Evolutionary conservation across 768 basidiomycete species (phyloP).

Genomic region (Termitomyces sp.): DNA sequence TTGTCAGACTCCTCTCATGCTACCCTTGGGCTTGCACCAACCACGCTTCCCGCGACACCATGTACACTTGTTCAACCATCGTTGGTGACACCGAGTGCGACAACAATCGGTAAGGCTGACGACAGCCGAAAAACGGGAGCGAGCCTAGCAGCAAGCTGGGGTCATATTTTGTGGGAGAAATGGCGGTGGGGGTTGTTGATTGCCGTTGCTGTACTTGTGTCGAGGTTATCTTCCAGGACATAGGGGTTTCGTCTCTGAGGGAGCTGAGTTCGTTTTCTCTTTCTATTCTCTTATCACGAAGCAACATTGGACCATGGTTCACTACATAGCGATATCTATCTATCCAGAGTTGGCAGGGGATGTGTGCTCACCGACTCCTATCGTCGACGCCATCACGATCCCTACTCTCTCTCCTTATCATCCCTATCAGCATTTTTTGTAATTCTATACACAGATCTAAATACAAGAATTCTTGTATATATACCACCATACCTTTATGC

Average conservation of each 20-base stretch:
- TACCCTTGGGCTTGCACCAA: background rate
- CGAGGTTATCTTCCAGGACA: constrained; percentile 58
- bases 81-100: background rate
- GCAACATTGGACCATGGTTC: background rate
- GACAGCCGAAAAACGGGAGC: constrained; percentile 25
- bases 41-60: background rate
- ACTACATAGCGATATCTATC: constrained; percentile 5
- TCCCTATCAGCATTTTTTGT: constrained; percentile 10
- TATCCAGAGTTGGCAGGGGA: constrained; percentile 5
- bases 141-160: constrained; percentile 59
- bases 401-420: constrained; percentile 3
- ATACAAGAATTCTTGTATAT: constrained; percentile 5
- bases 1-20: constrained; percentile 8
- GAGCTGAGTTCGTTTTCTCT: background rate
- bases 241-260: constrained; percentile 16
- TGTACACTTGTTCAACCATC: constrained; percentile 2
- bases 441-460: constrained; percentile 11
- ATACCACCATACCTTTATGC: background rate
- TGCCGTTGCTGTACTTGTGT: constrained; percentile 72
- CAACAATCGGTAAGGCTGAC: constrained; percentile 15
- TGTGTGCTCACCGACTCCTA: background rate
- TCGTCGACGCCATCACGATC: constrained; percentile 11
- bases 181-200: constrained; percentile 83
- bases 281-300: background rate
- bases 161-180: constrained; percentile 72